Percentiles rank a stretch among this genome's conserved stretches.
phyloP scores from a whole-genome alignment of 441 rosid genomes.

The Rhodomyrtus psidioides region DNA sequence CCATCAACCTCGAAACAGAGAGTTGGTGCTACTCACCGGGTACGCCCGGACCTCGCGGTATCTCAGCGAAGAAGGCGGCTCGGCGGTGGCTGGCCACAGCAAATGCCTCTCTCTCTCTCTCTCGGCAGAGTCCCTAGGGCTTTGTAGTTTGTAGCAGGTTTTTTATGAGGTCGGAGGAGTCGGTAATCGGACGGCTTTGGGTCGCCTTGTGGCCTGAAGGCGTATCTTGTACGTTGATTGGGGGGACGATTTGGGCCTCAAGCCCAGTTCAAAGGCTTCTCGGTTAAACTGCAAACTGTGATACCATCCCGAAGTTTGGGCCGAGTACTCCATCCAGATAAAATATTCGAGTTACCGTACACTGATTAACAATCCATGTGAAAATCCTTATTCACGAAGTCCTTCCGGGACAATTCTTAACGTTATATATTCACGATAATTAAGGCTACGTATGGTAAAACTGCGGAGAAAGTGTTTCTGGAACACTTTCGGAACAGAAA shows the following conservation, averaged over 20 bases:
- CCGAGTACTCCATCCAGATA: neutral
- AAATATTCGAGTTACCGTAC: too few relatives aligned
- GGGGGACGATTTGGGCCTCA: neutral
- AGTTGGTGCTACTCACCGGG: neutral
- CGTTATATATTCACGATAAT: too few relatives aligned
- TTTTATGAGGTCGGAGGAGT: neutral
- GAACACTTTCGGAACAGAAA: too few relatives aligned
- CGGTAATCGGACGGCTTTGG: neutral
- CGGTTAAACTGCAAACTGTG: neutral
- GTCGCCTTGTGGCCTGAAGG: neutral
- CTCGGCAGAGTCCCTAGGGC: neutral
- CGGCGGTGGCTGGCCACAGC: neutral
- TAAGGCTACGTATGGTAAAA: too few relatives aligned
- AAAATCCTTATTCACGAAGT: neutral
- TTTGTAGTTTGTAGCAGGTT: neutral
- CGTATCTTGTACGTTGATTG: neutral
- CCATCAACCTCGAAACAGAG: neutral
- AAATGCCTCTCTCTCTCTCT: neutral
- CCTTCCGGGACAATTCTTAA: neutral
- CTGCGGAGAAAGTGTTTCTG: too few relatives aligned
- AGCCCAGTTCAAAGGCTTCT: neutral
- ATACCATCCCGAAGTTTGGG: neutral
- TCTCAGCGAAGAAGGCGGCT: neutral
- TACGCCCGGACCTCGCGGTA: neutral
- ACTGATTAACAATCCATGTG: too few relatives aligned